Conservation (phyloP, 78 protist species). For the Planoprotostelium fungivorum region DNA sequence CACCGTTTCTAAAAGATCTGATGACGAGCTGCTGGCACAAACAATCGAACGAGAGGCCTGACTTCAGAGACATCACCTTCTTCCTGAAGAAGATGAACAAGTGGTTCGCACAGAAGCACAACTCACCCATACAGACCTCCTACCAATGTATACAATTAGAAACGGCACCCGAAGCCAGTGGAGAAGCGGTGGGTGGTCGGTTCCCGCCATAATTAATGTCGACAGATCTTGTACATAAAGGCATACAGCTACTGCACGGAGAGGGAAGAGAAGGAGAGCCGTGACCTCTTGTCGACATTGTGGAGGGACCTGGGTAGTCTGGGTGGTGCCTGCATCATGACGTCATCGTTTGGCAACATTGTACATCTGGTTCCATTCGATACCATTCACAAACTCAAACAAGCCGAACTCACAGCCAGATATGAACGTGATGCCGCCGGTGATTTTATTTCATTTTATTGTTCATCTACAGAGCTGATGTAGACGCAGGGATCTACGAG, state of each 20-base stretch:
- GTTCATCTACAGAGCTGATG: background rate
- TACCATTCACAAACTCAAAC: background rate
- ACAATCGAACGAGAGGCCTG: background rate
- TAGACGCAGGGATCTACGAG: background rate
- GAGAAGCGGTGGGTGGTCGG: background rate
- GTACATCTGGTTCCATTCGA: background rate
- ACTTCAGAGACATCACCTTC: background rate
- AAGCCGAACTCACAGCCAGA: background rate
- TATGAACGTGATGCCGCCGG: background rate
- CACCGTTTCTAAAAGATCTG: background rate
- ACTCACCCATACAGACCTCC: background rate
- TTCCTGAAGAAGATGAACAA: background rate
- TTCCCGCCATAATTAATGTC: background rate
- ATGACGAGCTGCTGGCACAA: background rate
- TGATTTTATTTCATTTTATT: too few species aligned
- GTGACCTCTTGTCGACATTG: background rate
- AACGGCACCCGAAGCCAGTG: background rate
- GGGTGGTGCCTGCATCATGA: background rate
- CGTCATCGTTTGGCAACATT: background rate
- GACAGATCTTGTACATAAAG: background rate
- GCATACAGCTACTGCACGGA: background rate
- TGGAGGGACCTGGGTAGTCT: background rate
- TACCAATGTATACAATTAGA: background rate
- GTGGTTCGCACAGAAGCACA: background rate
- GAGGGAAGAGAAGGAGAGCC: background rate